Evolutionary conservation across 176 grass and related monocot genomes (phyloP), one percentile per base, ranked within the genome.

Genomic region (Puya raimondii): DNA sequence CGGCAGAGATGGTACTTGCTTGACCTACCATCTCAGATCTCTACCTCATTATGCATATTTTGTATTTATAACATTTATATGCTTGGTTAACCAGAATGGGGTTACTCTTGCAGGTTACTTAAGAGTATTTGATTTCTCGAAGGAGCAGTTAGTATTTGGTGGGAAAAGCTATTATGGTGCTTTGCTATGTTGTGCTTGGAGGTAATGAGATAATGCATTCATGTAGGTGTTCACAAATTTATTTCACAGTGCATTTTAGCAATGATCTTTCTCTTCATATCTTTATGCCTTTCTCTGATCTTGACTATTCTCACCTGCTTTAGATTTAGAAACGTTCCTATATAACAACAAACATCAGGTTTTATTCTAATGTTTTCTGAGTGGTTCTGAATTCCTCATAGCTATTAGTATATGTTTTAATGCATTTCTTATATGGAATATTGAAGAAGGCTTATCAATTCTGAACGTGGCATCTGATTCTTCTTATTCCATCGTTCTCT

Each of bases 81-180:
- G 5, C 14, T 61, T 18, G 17, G n/a, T 61, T 61, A 61, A 61
- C 17, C 56, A 18, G 21, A 61, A 61, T 61, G 17, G 56, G n/a
- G 8, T 61, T 18, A 72, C 33, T 47, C 80, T 67, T 88, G 78
- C 76, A 99, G 87, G 95, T 81, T 99, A 82, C 80, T 82, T 99
- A 80, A 88, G 95, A 94, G 95, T 99, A 64, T 99, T 99, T 82
- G 90, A 99, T 64, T 99, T 88, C 69, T 49, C 23, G 10, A 99
- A 91, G 74, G 85, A 91, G 64, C 85, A 93, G 71, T 70, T 99
- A 79, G 59, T 90, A 84, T 99, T 99, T 73, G 95, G 95, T 68
- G 95, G 95, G 51, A 99, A 91, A 94, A 94, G 87, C 78, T 99
- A 99, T 48, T 99, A 94, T 80, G 95, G 94, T 63, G 90, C 95